Percentiles rank a stretch among this genome's conserved stretches.
phyloP scores from a whole-genome alignment of 306 rosid species.

The Malus orientalis region DNA sequence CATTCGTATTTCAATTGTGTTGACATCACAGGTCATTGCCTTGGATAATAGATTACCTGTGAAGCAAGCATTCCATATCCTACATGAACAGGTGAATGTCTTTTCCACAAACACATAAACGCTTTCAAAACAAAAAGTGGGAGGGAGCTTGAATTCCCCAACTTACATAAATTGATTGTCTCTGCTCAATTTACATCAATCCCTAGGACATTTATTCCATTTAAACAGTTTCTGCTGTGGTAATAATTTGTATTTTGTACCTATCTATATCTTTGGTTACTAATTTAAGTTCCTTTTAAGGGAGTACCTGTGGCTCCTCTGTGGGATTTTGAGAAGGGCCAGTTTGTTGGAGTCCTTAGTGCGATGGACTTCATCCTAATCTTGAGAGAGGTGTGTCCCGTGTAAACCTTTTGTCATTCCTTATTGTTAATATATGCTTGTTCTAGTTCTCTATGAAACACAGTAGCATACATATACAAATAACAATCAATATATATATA shows the following conservation, averaged over 20 bases:
- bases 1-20: constrained; percentile 13
- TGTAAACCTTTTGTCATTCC: constrained; percentile 12
- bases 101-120: not conserved
- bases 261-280: constrained; percentile 13
- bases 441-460: constrained; percentile 10
- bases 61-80: constrained; percentile 82
- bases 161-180: not conserved
- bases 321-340: constrained; percentile 57
- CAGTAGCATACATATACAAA: not conserved
- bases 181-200: not conserved
- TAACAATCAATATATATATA: not conserved
- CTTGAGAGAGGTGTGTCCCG: constrained; percentile 63
- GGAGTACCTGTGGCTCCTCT: constrained; percentile 68
- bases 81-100: constrained; percentile 64
- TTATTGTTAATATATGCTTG: constrained; percentile 3
- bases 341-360: constrained; percentile 65
- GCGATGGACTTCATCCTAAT: constrained; percentile 79
- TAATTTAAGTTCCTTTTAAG: constrained; percentile 39
- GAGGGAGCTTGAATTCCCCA: not conserved
- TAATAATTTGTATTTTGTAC: constrained; percentile 11
- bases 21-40: constrained; percentile 50
- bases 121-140: not conserved
- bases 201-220: not conserved
- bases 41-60: constrained; percentile 70
- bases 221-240: not conserved